Percentiles rank a stretch among this genome's conserved stretches.
phyloP scores from a whole-genome alignment of 371 early-diverging fungal genomes.

The Syncephalastrum racemosum region DNA sequence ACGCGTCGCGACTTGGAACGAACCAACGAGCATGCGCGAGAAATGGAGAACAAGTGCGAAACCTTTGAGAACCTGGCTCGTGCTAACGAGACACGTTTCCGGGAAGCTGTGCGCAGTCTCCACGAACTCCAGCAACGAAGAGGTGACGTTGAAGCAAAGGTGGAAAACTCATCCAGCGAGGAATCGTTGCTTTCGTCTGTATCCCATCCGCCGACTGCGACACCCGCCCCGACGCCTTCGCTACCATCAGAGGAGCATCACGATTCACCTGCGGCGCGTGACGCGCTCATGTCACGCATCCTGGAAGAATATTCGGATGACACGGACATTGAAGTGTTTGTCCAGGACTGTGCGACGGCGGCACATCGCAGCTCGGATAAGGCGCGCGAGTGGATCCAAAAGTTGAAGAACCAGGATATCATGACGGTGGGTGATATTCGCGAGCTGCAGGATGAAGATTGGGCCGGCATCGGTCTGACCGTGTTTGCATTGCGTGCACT shows the following conservation, averaged over 20 bases:
- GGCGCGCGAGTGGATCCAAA: slow-evolving; percentile 71
- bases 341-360: slow-evolving; percentile 65
- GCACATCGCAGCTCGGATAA: slow-evolving; percentile 72
- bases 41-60: slow-evolving; percentile 40
- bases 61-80: slow-evolving; percentile 26
- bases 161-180: not conserved
- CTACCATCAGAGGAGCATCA: not conserved
- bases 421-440: slow-evolving; percentile 82
- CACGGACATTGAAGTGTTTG: slow-evolving; percentile 69
- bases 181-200: not conserved
- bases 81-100: slow-evolving; percentile 34
- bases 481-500: slow-evolving; percentile 87
- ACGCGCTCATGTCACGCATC: slow-evolving; percentile 44
- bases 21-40: slow-evolving; percentile 27
- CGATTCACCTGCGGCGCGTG: slow-evolving; percentile 23
- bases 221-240: slow-evolving; percentile 4
- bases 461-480: slow-evolving; percentile 77
- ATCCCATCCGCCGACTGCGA: slow-evolving; percentile 3
- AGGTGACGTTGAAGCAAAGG: slow-evolving; percentile 7
- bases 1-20: slow-evolving; percentile 26
- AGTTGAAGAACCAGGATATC: slow-evolving; percentile 75
- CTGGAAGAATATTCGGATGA: slow-evolving; percentile 63
- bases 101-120: slow-evolving; percentile 38
- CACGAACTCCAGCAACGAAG: slow-evolving; percentile 17
- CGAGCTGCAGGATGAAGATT: slow-evolving; percentile 78